Evolutionary conservation across 495 filamentous ascomycete species (phyloP), one percentile per base, ranked within the genome.

Genomic region (Xylaria grammica): DNA sequence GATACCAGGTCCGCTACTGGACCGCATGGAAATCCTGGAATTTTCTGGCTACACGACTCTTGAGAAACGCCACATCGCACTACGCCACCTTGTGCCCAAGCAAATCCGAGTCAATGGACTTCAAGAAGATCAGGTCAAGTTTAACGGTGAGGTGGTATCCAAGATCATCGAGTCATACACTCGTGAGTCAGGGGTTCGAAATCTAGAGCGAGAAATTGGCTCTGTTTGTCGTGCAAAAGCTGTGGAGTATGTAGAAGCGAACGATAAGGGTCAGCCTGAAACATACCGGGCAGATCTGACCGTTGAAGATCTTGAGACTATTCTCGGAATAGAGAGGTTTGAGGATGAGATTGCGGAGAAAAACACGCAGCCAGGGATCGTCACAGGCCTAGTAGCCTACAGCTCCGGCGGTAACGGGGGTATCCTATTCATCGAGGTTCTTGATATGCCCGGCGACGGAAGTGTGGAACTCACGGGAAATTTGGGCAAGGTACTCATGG

Each of bases 341-440:
- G 92, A 97, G 66, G 93, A 97, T 75, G 95, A 99, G 76, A 92
- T 99, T 69, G 90, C 95, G 20, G 94, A 97, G 78, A 91, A 91
- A 71, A 87, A 86, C 11, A 87, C 88, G 64, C 91, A 92, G 49
- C 94, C 96, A 20, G 95, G 95, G 63, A 91, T 99, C 57, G 95
- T 99, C 55, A 99, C 96, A 6, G 95, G 96, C 46, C 88, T 99
- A 19, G 95, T 98, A 20, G 96, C 96, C n/a, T 98, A 96, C 80
- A 91, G 88, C 65, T 91, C 89, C 22, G 95, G 96, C 51, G 93
- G 92, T 46, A 93, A 96, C 76, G 95, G 95, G 48, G 93, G 91
- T 71, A 99, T 99, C 71, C 81, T 99, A 53, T 99, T 99, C 81
- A 98, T 99, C 72, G 95, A 99, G 78, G 91, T 97, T 29, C 92